Evolutionary conservation across 2,329 filamentous ascomycete genomes (phyloP).

Genomic region (Cladosporium sp.): DNA sequence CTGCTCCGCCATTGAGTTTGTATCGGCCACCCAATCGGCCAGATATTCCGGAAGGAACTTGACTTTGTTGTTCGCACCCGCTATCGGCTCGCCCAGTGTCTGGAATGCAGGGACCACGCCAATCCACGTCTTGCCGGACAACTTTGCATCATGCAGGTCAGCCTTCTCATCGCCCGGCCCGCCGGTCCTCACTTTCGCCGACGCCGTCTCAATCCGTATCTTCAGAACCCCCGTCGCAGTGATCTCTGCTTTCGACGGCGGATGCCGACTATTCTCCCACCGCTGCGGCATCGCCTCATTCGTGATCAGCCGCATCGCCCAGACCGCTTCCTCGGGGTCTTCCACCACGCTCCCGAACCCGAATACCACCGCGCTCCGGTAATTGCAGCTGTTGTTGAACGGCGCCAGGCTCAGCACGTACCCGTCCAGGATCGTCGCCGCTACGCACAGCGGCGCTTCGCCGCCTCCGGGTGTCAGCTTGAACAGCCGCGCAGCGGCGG

Average conservation of each 20-base stretch:
- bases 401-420: slow-evolving; percentile 73
- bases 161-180: slow-evolving; percentile 56
- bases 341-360: slow-evolving; percentile 65
- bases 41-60: slow-evolving; percentile 58
- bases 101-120: slow-evolving; percentile 61
- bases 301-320: slow-evolving; percentile 72
- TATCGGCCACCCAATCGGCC: slow-evolving; percentile 43
- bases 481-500: slow-evolving; percentile 72
- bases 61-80: slow-evolving; percentile 52
- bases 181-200: slow-evolving; percentile 66
- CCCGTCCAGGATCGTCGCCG: slow-evolving; percentile 70
- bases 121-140: slow-evolving; percentile 50
- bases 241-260: slow-evolving; percentile 68
- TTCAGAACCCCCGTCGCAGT: slow-evolving; percentile 66
- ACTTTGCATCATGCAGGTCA: slow-evolving; percentile 45
- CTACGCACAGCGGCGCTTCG: slow-evolving; percentile 61
- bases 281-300: slow-evolving; percentile 63
- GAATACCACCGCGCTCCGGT: slow-evolving; percentile 72
- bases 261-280: slow-evolving; percentile 63
- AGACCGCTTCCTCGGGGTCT: slow-evolving; percentile 69
- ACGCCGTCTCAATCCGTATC: slow-evolving; percentile 63
- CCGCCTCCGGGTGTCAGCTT: slow-evolving; percentile 46
- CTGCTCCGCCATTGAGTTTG: slow-evolving; percentile 37
- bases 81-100: slow-evolving; percentile 56
- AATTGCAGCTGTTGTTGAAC: slow-evolving; percentile 79